A percentile compares a stretch with the other conserved stretches of the same genome.
Evolutionary conservation across 306 rosid genomes (phyloP).

Genomic region (Echinosophora koreensis): DNA sequence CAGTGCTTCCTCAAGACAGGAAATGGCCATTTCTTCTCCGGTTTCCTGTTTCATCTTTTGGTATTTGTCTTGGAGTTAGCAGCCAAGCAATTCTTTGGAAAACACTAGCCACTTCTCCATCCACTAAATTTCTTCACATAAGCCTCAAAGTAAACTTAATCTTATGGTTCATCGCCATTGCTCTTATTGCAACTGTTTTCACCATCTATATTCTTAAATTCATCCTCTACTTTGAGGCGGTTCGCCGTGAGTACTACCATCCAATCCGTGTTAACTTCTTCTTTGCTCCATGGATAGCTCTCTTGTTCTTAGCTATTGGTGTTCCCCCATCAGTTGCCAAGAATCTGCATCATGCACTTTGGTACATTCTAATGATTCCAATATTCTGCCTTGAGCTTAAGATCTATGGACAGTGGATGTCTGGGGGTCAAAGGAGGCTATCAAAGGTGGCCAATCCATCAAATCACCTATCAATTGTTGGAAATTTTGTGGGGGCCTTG

Average conservation of each 20-base stretch:
- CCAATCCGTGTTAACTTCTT: constrained; percentile 91
- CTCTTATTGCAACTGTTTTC: constrained; percentile 50
- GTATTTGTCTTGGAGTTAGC: constrained; percentile 88
- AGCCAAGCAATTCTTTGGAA: constrained; percentile 98
- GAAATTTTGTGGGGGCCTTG: constrained; percentile 92
- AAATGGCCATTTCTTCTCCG: constrained; percentile 90
- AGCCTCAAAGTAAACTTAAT: constrained; percentile 62
- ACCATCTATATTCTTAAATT: constrained; percentile 65
- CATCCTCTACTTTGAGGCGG: constrained; percentile 84
- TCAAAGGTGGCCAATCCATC: constrained; percentile 92
- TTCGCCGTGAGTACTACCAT: constrained; percentile 89
- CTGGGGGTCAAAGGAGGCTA: constrained; percentile 87
- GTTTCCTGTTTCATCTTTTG: constrained; percentile 74
- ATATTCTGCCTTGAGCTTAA: constrained; percentile 80
- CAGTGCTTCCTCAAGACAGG: constrained; percentile 75
- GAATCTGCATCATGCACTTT: constrained; percentile 58
- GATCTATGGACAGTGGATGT: constrained; percentile 99
- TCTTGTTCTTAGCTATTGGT: constrained; percentile 78
- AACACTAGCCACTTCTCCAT: constrained; percentile 65
- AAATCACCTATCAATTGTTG: constrained; percentile 82
- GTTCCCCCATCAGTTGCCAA: constrained; percentile 72
- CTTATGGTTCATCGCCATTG: constrained; percentile 74
- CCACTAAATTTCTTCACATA: constrained; percentile 77
- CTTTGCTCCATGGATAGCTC: constrained; percentile 90
- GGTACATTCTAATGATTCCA: constrained; percentile 92